Base-by-base conservation (phyloP, 352 stramenopile species). In the Vaucheria bursata region DNA sequence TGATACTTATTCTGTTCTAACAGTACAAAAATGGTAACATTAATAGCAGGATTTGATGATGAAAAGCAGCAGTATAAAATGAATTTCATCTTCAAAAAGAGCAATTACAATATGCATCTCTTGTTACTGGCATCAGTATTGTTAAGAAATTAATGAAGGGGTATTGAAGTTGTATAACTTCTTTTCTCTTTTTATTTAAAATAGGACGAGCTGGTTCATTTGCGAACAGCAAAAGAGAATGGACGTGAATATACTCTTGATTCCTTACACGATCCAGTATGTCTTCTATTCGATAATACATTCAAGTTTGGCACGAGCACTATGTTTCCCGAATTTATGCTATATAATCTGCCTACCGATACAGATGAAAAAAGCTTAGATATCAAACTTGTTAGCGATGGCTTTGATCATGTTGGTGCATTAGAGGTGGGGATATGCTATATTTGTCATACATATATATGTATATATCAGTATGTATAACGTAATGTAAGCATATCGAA, bases 221-320 rank as follows among this genome's bases (percentile, higher is more conserved):
- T 89, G 68, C 71, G 74, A 36, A 86, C 71, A 77, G 77, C 84
- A 59, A 90, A 96, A 65, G 89, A 92, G 85, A 93, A 92, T 72
- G 85, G 91, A 66, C 88, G 90, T 8, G 89, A 91, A 71, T 97
- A 97, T 81, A 86, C 90, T 52, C 86, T 92, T 8, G 90, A 91
- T 5, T 79, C 85, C 53, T 40, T 84, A 39, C 90, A 96, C 79
- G 92, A 97, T 59, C 93, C 93, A 33, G 92, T 97, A 25, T 39
- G 75, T 53, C 78, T 83, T 38, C 64, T 83, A 3, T 83, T 83
- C 45, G 78, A 83, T 49, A 83, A 83, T 73, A 83, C 78, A 8
- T 83, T 83, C 65, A 77, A 83, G 37, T 64, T 83, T 35, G 78
- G 78, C 40, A 83, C 78, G 45, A 77, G 78, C 25, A 69, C 76